Base-by-base conservation (phyloP, 805 yeast species). In the Starmerella gropengiesseri region DNA sequence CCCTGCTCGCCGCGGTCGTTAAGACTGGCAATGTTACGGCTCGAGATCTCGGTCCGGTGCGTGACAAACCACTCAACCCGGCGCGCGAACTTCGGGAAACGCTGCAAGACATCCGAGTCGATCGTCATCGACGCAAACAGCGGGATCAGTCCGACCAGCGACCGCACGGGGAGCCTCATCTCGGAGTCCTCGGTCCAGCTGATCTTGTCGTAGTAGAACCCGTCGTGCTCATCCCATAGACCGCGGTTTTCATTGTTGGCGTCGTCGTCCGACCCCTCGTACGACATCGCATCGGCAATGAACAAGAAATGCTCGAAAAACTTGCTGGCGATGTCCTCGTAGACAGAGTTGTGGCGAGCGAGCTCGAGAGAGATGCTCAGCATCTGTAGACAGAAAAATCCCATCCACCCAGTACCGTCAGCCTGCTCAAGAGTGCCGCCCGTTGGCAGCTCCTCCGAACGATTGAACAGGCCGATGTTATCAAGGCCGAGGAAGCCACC, bases 401-500 rank as follows among this genome's bases (percentile, higher is more conserved):
- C 95, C 91, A 86, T 83, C 96, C 96, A 86, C 22, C 95, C 95
- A 9, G 96, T 87, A 13, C 94, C 81, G 63, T 86, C 96, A 0
- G 95, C 94, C 62, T 86, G 96, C 58, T 84, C 93, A 50, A 86
- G 69, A 28, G 71, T 74, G 37, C 95, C 95, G 30, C 95, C 95
- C 2, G 93, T 83, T 30, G 96, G 96, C 54, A 83, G 67, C 1
- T 93, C 91, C 65, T 86, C 96, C 5, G 94, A 81, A 60, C 96
- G 73, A 62, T 86, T 86, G 66, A 86, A 86, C 48, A 86, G 71
- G 52, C 95, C 95, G 62, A 86, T 86, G 62, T 86, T 86, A 64
- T 86, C 96, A 45, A 86, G 68, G 7, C 96, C 96, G 46, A 86
- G 69, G 62, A 86, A 86, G 0, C 96, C 96, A 48, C 96, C 96